Evolutionary conservation across 2,329 filamentous ascomycete genomes (phyloP), one percentile per base, ranked within the genome.

Genomic region (Monascus ruber): DNA sequence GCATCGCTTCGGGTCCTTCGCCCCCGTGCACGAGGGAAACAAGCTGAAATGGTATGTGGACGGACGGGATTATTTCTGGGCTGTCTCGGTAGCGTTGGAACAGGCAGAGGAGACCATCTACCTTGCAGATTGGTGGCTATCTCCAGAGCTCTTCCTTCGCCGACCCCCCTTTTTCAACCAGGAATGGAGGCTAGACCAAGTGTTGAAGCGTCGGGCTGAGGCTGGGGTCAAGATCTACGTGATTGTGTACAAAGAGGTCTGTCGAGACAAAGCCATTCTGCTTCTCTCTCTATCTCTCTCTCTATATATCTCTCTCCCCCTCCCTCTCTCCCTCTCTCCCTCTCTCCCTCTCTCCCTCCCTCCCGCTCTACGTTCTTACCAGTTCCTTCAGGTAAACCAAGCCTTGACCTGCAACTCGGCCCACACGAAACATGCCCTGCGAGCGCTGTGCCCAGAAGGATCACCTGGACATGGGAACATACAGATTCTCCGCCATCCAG

Each of bases 101-200:
- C 72, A 78, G 41, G 88, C 88, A 27, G 82, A 81, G 55, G 87
- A 94, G 62, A 81, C 81, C 35, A 93, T 95, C 48, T 94, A 94
- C 62, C 89, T 95, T 49, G 81, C 72, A 41, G 87, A 94, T 55
- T 95, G 87, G 87, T 94, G 87, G 87, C 68, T 94, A n/a, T 89
- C 83, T 5, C 88, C 86, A 1, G 85, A 93, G 63, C 69, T 93
- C 24, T 91, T 52, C 63, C 61, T 95, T 45, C 77, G 87, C 27
- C 74, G 88, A 24, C 86, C 88, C 1, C 83, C 88, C 0, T 80
- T 81, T 49, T 75, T 72, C 53, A 83, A 85, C 50, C 83, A 91
- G 56, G 75, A 93, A 59, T 94, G 79, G 73, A 74, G 87, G 7
- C 64, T 95, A 9, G 87, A 95, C 60, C 76, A 82, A 46, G 66